Evolutionary conservation across 805 yeast genomes (phyloP), one percentile per base, ranked within the genome.

Genomic region (Candida boidinii): DNA sequence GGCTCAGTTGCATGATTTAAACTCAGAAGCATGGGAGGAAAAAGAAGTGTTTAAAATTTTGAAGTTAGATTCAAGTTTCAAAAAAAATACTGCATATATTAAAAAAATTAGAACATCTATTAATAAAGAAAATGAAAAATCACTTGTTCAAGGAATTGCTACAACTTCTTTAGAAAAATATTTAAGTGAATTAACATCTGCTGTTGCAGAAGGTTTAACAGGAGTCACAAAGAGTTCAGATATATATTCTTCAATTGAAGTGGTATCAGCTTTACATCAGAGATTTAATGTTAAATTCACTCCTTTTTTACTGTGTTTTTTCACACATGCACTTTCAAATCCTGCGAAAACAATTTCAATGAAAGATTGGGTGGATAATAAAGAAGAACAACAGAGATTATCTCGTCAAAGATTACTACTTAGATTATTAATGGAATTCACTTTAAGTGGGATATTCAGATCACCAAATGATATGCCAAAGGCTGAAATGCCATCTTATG

Each of bases 41-140:
- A 68, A 58, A 16, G 44, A 39, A 14, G 56, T 56, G n/a, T 48
- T 50, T 32, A 46, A 48, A n/a, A 27, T 48, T 26, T 46, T 43
- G 26, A 28, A 50, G 26, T 53, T 76, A 8, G 95, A 87, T 49
- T 63, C 94, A 0, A 79, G 88, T 36, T 61, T 87, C 42, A 87
- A 87, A 62, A 83, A 79, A 52, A 84, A 88, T 49, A 74, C 85
- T 4, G 80, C 86, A 0, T 82, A 84, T 47, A 76, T 86, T 31
- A 81, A 78, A 50, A 80, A 79, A 44, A 49, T 87, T 32, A 68
- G 77, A 41, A 62, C 69, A 2, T 63, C 77, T 2, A 53, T 86
- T 17, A 68, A 61, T 24, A 66, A 65, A 25, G 88, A 79, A 6
- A 66, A 66, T 25, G 54, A 54, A 35, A 48, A 44, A 27, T 49